Evolutionary conservation across 2,329 filamentous ascomycete species (phyloP).

Genomic region (Sporothrix schenckii): DNA sequence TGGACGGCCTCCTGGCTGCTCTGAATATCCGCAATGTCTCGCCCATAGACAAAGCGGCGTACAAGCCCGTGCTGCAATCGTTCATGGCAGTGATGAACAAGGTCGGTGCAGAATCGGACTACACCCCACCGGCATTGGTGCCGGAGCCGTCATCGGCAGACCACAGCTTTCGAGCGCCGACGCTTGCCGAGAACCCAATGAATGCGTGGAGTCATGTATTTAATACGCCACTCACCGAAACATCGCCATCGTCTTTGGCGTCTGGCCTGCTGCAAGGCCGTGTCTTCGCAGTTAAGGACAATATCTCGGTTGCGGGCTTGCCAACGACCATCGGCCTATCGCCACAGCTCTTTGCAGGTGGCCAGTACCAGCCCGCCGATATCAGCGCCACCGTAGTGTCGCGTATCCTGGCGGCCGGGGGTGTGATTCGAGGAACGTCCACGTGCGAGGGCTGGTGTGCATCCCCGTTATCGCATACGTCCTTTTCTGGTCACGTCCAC

Average conservation of each 20-base stretch:
- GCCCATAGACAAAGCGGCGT: constrained; percentile 38
- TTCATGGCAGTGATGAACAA: constrained; percentile 40
- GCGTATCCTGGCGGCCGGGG: constrained; percentile 61
- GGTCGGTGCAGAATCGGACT: constrained; percentile 38
- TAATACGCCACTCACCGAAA: constrained; percentile 33
- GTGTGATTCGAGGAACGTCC: constrained; percentile 68
- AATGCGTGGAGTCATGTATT: constrained; percentile 44
- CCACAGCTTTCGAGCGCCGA: constrained; percentile 38
- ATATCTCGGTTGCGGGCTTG: constrained; percentile 69
- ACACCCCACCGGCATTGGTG: constrained; percentile 37
- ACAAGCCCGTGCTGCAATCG: constrained; percentile 39
- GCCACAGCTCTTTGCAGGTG: constrained; percentile 44
- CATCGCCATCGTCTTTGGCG: background rate
- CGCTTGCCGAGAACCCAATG: constrained; percentile 38
- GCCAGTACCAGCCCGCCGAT: constrained; percentile 66
- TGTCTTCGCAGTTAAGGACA: constrained; percentile 74
- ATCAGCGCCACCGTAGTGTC: constrained; percentile 51
- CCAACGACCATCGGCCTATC: constrained; percentile 58
- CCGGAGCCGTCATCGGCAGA: constrained; percentile 30
- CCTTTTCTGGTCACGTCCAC: constrained; percentile 70
- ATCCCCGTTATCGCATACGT: constrained; percentile 61
- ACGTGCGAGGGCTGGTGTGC: constrained; percentile 71
- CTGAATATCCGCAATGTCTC: constrained; percentile 35
- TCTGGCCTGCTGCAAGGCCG: constrained; percentile 67
- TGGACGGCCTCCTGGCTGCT: constrained; percentile 32